Base-by-base conservation (phyloP, 345 rosid species). In the Gossypium australe region DNA sequence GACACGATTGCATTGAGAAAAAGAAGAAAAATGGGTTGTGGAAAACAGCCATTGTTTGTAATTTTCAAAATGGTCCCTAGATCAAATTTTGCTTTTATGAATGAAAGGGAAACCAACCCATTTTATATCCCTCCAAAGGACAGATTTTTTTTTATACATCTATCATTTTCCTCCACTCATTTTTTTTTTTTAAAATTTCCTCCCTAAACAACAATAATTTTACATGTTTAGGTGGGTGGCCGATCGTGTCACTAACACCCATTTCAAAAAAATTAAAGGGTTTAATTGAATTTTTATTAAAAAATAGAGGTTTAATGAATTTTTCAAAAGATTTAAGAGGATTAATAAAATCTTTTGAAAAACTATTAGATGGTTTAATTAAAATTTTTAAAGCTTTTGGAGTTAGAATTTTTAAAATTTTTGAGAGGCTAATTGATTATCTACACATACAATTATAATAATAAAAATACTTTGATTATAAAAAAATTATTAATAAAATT, bases 1-100 rank as follows among this genome's bases (percentile, higher is more conserved):
- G 70, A 82, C 84, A 78, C 81, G 79, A 20, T 67, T 4, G 52
- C 1, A 6, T 63, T 38, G 68, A 58, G 14, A 69, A 68, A 73
- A 2, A 58, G n/a, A 16, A 59, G 6, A 25, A 17, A 17, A n/a
- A 11, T 17, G 48, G 24, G 22, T 38, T 48, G 48, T 60, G 55
- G 71, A 11, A 10, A 12, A 47, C 49, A 67, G 45, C 34, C 61
- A 48, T 45, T 58, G 29, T 58, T 47, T 58, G 29, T 24, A 58
- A 3, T 58, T 53, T 24, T 60, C 11, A 43, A 7, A 7, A 34
- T 44, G 78, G 68, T 76, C 18, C 24, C 55, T 4, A n/a, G 63
- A 29, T 44, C 18, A 11, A 5, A 43, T 1, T 16, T 7, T 18
- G 4, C 34, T 14, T 49, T 51, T 43, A 67, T 14, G 41, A 67